Percentiles rank a stretch among this genome's conserved stretches.
These are phyloP conservation scores for Skeletonema costatum DNA, from an alignment of 108 stramenopile genomes.

Conservation along the genomic window DNA sequence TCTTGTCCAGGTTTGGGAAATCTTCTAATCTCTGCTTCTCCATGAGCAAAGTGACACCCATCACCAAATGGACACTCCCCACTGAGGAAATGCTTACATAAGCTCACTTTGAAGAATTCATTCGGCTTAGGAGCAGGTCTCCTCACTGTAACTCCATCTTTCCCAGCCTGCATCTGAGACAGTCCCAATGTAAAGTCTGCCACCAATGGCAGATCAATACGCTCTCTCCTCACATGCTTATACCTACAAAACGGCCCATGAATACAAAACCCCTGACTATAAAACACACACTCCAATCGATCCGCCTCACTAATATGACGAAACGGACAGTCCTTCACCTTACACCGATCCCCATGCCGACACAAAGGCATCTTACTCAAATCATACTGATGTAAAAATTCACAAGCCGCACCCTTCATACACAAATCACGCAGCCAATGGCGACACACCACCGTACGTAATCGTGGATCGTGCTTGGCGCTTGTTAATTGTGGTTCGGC, in stretches of 20 bases:
- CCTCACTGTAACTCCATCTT: constrained; percentile 58
- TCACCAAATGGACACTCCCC: constrained; percentile 91
- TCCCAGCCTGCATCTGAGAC: constrained; percentile 88
- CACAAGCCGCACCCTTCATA: constrained; percentile 94
- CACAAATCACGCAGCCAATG: constrained; percentile 95
- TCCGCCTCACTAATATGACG: constrained; percentile 90
- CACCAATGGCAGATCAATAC: constrained; percentile 75
- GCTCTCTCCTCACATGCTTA: constrained; percentile 76
- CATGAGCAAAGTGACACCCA: constrained; percentile 85
- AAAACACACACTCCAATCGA: constrained; percentile 92
- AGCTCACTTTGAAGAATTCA: constrained; percentile 87
- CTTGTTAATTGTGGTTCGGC: constrained; percentile 72
- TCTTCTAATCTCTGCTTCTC: constrained; percentile 71
- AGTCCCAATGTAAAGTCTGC: constrained; percentile 89
- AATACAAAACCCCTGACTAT: constrained; percentile 93
- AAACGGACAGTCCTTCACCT: constrained; percentile 92
- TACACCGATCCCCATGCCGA: constrained; percentile 89
- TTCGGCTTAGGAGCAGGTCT: constrained; percentile 88
- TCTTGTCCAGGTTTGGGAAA: constrained; percentile 58
- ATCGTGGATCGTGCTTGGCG: constrained; percentile 89
- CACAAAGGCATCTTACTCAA: constrained; percentile 93
- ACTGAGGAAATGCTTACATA: constrained; percentile 89
- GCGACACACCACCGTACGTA: constrained; percentile 93
- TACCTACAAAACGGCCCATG: constrained; percentile 94
- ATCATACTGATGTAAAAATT: constrained; percentile 94